phyloP scores from a whole-genome alignment of 2,329 filamentous ascomycete species.

The Neocucurbitaria cava region DNA sequence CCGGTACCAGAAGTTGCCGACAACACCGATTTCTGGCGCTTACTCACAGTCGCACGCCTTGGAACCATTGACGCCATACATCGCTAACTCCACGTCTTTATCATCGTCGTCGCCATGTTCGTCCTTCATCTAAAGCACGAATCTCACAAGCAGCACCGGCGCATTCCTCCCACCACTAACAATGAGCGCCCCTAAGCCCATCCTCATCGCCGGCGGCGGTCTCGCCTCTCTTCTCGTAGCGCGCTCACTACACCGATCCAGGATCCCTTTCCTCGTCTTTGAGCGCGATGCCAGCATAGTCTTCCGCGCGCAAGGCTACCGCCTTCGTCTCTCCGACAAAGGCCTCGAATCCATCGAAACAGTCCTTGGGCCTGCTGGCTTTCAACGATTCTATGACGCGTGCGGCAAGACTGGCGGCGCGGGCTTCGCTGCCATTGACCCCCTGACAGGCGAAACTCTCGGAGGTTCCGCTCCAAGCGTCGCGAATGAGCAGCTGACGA shows the following conservation, averaged over 20 bases:
- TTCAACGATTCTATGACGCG: conserved; percentile 63
- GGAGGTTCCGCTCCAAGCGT: conserved; percentile 22
- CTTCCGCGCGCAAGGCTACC: conserved; percentile 69
- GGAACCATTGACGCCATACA: neutral
- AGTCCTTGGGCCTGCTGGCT: conserved; percentile 59
- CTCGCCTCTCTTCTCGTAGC: conserved; percentile 43
- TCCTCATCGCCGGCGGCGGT: conserved; percentile 48
- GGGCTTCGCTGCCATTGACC: conserved; percentile 61
- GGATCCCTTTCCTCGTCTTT: conserved; percentile 44
- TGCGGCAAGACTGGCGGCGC: conserved; percentile 67
- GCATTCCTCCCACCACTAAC: conserved; percentile 1
- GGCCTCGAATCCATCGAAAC: conserved; percentile 68
- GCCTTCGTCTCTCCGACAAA: conserved; percentile 63
- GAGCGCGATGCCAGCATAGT: conserved; percentile 55
- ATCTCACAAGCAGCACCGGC: neutral
- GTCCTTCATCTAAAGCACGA: neutral
- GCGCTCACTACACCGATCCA: conserved; percentile 33
- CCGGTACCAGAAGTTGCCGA: too few species aligned
- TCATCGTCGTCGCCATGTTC: neutral
- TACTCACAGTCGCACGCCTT: neutral
- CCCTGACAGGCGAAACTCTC: conserved; percentile 59
- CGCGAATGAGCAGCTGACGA: conserved; percentile 49
- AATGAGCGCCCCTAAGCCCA: conserved; percentile 45
- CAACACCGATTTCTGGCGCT: too few species aligned
- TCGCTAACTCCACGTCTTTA: neutral